A percentile compares a stretch with the other conserved stretches of the same genome.
Evolutionary conservation across 208 protist species (phyloP).

Genomic region (Acanthamoeba lenticulata): DNA sequence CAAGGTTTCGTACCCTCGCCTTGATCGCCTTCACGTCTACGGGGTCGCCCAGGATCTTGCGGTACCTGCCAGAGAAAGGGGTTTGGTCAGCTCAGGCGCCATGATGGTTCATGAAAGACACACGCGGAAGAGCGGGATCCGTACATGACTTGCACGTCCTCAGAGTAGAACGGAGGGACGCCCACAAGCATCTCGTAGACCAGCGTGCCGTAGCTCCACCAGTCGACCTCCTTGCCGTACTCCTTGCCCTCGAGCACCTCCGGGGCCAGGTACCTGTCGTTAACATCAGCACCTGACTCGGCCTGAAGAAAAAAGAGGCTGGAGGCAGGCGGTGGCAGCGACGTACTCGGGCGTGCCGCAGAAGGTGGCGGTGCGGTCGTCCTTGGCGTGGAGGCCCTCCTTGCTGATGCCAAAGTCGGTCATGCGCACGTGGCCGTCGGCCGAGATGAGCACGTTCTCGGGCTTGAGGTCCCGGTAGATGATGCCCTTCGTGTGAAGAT

Average conservation of each 20-base stretch:
- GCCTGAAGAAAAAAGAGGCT: no score
- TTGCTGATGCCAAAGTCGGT: constrained; percentile 89
- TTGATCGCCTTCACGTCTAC: constrained; percentile 16
- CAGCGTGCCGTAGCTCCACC: constrained; percentile 89
- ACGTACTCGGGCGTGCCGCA: constrained; percentile 90
- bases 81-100: no score
- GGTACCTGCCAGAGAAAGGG: background rate
- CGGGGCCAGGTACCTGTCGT: constrained; percentile 74
- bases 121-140: background rate
- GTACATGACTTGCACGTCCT: constrained; percentile 83
- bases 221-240: constrained; percentile 89
- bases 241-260: constrained; percentile 83
- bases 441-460: background rate
- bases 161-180: constrained; percentile 81
- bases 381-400: constrained; percentile 68
- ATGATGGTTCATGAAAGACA: background rate
- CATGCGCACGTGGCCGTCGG: constrained; percentile 80
- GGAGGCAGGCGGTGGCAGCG: background rate
- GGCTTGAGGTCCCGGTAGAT: constrained; percentile 76
- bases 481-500: constrained; percentile 84
- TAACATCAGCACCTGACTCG: no score
- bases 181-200: constrained; percentile 90
- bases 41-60: constrained; percentile 77
- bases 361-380: constrained; percentile 84
- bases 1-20: constrained; percentile 55